These are phyloP conservation scores for Porphyrellus cyaneotinctus DNA, from an alignment of 768 basidiomycete genomes.

Conservation along the genomic window DNA sequence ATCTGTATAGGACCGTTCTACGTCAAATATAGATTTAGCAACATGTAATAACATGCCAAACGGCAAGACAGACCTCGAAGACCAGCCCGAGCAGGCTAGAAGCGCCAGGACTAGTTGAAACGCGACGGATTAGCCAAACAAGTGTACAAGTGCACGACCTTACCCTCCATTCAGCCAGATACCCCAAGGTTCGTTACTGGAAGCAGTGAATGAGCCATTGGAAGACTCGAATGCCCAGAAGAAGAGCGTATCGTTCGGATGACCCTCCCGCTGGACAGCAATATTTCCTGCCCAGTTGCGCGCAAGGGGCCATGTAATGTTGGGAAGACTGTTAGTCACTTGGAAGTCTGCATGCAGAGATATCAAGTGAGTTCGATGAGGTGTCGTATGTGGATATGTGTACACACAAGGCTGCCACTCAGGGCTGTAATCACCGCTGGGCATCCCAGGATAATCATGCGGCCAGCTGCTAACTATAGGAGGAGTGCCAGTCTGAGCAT, in stretches of 20 bases:
- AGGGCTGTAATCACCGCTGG: conserved; percentile 45
- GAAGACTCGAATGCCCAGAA: conserved; percentile 60
- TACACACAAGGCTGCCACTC: conserved; percentile 62
- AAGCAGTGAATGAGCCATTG: conserved; percentile 50
- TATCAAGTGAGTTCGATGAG: background rate
- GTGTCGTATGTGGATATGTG: background rate
- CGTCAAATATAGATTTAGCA: background rate
- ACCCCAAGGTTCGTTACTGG: conserved; percentile 55
- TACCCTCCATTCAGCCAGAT: conserved; percentile 76
- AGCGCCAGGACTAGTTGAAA: conserved; percentile 52
- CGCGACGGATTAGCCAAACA: background rate
- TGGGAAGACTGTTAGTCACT: conserved; percentile 54
- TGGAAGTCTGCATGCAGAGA: conserved; percentile 48
- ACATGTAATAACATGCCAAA: background rate
- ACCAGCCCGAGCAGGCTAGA: conserved; percentile 64
- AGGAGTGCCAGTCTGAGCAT: conserved; percentile 24
- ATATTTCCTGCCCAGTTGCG: conserved; percentile 65
- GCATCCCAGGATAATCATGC: conserved; percentile 42
- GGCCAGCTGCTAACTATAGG: conserved; percentile 38
- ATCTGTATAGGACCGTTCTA: conserved; percentile 72
- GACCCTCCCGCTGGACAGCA: conserved; percentile 52
- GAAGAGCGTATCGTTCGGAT: conserved; percentile 64
- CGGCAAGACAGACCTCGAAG: conserved; percentile 49
- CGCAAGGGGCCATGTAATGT: conserved; percentile 50
- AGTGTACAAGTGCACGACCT: conserved; percentile 10